Conservation (phyloP, 345 rosid genomes). For the Carallia brachiata region DNA sequence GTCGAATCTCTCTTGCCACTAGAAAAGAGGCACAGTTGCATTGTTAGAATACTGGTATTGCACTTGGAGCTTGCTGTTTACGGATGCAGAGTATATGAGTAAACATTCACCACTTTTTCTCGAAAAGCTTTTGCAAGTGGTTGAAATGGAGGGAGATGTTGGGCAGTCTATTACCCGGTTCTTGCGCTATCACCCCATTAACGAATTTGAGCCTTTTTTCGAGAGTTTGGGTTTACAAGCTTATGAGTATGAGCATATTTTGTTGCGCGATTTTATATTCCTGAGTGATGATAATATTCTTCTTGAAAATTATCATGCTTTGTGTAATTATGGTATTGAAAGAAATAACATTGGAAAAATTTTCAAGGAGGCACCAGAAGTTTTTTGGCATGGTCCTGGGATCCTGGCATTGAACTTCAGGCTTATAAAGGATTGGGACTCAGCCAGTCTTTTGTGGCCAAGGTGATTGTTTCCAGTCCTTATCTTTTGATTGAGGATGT, state of each 20-base stretch:
- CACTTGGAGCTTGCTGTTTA: conserved; percentile 55
- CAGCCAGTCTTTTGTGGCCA: conserved; percentile 35
- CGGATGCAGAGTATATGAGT: conserved; percentile 74
- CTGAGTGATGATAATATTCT: conserved; percentile 60
- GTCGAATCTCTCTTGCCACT: conserved; percentile 26
- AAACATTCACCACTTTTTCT: conserved; percentile 60
- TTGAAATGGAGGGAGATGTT: conserved; percentile 36
- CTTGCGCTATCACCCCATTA: conserved; percentile 70
- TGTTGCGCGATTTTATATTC: conserved; percentile 48
- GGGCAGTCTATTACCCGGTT: conserved; percentile 40
- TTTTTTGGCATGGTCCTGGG: conserved; percentile 49
- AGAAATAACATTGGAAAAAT: conserved; percentile 58
- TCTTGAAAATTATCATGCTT: conserved; percentile 59
- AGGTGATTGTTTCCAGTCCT: conserved; percentile 52
- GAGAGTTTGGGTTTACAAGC: conserved; percentile 76
- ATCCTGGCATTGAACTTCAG: conserved; percentile 46
- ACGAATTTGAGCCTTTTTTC: conserved; percentile 85
- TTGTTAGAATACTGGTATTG: conserved; percentile 64
- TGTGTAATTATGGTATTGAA: conserved; percentile 60
- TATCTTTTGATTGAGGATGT: conserved; percentile 47
- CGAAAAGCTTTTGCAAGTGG: conserved; percentile 35
- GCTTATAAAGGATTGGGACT: conserved; percentile 65
- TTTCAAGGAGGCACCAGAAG: conserved; percentile 51
- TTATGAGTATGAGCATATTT: conserved; percentile 36
- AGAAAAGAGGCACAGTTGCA: conserved; percentile 59